A percentile compares a stretch with the other conserved stretches of the same genome.
These are phyloP conservation scores for Fragaria ananassa DNA, from an alignment of 306 rosid species.

Conservation along the genomic window DNA sequence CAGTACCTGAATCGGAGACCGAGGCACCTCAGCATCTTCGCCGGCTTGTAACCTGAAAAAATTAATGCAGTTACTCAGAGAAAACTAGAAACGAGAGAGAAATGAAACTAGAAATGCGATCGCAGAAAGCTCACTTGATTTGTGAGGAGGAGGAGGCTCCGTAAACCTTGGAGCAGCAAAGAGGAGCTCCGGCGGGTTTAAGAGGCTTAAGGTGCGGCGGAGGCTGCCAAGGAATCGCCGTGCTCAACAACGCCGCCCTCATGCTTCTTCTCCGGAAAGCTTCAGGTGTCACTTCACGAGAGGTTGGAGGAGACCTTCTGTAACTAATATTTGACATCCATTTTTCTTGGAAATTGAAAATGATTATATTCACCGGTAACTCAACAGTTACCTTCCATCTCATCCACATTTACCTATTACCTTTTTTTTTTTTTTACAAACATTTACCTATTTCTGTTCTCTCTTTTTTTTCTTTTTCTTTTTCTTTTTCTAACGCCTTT, in stretches of 20 bases:
- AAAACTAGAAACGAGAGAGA: background rate
- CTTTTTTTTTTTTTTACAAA: too few relatives aligned
- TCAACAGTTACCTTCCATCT: too few relatives aligned
- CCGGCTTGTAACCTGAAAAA: slow-evolving; percentile 43
- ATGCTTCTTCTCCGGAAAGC: slow-evolving; percentile 1
- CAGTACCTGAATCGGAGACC: slow-evolving; percentile 18
- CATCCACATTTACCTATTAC: too few relatives aligned
- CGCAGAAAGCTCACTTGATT: slow-evolving; percentile 29
- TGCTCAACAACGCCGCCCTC: background rate
- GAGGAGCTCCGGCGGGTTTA: background rate
- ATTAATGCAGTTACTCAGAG: slow-evolving; percentile 7
- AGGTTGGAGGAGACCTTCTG: background rate
- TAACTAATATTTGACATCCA: background rate
- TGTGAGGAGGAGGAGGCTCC: slow-evolving; percentile 27
- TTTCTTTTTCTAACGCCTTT: too few relatives aligned
- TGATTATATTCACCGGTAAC: too few relatives aligned
- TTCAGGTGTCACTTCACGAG: background rate
- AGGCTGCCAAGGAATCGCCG: background rate
- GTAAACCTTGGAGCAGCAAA: slow-evolving; percentile 34
- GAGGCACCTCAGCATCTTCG: slow-evolving; percentile 36
- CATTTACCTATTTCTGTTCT: too few relatives aligned
- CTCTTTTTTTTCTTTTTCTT: too few relatives aligned
- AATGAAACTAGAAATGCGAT: background rate
- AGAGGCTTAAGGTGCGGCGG: background rate
- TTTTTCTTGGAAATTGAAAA: background rate